Conservation (phyloP, 148 eudicot species). For the Rhododendron williamsianum region DNA sequence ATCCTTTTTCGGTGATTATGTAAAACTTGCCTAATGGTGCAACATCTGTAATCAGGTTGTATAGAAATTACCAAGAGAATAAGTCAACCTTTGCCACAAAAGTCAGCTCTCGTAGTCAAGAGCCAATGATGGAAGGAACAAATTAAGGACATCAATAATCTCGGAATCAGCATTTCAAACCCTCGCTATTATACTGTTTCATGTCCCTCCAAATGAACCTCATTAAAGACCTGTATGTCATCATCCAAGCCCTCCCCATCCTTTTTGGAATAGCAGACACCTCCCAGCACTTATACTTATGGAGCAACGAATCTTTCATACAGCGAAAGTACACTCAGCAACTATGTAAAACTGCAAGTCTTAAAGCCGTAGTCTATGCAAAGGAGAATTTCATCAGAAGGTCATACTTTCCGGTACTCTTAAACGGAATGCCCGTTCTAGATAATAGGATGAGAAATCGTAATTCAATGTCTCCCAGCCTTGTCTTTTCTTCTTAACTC, state of each 20-base stretch:
- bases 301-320: not conserved
- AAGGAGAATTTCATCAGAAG: not conserved
- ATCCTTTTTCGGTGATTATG: not conserved
- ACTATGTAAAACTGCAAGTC: not conserved
- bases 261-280: not conserved
- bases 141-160: not conserved
- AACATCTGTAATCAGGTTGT: not conserved
- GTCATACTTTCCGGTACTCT: not conserved
- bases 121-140: not conserved
- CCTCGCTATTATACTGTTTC: not conserved
- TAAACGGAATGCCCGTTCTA: not conserved
- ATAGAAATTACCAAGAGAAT: not conserved
- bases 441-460: not conserved
- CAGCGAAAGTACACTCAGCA: not conserved
- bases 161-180: not conserved
- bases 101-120: not conserved
- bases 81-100: not conserved
- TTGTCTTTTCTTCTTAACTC: not conserved
- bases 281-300: not conserved
- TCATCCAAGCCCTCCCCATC: not conserved
- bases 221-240: not conserved
- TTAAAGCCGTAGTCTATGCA: not conserved
- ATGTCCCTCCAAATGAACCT: not conserved
- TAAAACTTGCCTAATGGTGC: not conserved
- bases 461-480: not conserved